Evolutionary conservation across 2,329 filamentous ascomycete species (phyloP), one percentile per base, ranked within the genome.

Genomic region (Fusarium nisikadoi): DNA sequence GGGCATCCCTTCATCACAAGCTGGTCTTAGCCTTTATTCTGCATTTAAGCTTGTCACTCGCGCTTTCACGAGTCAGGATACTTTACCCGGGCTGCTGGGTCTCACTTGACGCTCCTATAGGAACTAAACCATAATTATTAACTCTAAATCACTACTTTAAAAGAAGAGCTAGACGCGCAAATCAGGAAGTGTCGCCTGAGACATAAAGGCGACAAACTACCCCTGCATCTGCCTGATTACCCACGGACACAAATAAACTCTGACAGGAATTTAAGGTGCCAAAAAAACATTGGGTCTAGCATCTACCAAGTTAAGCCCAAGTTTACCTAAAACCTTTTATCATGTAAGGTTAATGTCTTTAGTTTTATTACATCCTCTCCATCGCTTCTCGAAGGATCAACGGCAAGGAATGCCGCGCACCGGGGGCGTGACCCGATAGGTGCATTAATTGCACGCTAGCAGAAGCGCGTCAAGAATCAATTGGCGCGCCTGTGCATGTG

Each of bases 361-460:
- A 7, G 19, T n/a, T 39, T 39, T 39, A 39, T 39, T 39, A 1
- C 13, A n/a, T 16, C 14, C n/a, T 3, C 10, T 12, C 5, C 2
- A 17, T 27, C 27, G 17, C 46, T 66, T 65, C 62, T 55, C 47
- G 55, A 68, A 62, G 65, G 65, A 68, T 68, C 63, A 68, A 43
- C 65, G 63, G 63, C 55, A 68, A 68, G 65, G 65, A 54, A 42
- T 43, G 36, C 65, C 65, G 55, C 33, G 35, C 42, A 14, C 20
- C 59, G 62, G 41, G n/a, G 25, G 19, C 3, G 17, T 9, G 13
- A 67, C 64, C 65, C 63, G 65, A 68, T 68, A 62, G 65, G 65
- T 68, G 65, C 65, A 54, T 43, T 68, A 54, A 68, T 36, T 68
- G 3, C 16, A 25, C 25, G 43, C 54, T 47, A 61, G 31, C 43